Percentiles rank a stretch among this genome's conserved stretches.
These are phyloP conservation scores for Globisporangium lucens DNA, from an alignment of 352 stramenopile genomes.

Conservation along the genomic window DNA sequence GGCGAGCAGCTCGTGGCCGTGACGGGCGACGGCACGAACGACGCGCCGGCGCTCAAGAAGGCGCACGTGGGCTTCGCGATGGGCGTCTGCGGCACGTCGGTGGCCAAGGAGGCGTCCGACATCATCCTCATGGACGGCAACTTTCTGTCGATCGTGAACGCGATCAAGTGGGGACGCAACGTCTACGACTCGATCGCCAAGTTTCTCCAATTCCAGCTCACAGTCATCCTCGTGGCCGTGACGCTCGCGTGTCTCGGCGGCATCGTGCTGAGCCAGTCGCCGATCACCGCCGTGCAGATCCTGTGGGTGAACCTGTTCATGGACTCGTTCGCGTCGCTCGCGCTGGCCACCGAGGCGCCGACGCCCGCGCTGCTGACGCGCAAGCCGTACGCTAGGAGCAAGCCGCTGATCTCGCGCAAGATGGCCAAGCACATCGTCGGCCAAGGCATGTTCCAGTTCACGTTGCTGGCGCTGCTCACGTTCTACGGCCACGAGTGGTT, in stretches of 20 bases:
- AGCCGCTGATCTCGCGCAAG: constrained; percentile 72
- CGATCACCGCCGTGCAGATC: constrained; percentile 90
- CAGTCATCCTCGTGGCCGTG: constrained; percentile 87
- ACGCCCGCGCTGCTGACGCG: constrained; percentile 64
- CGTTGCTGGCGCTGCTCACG: constrained; percentile 60
- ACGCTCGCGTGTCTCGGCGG: constrained; percentile 78
- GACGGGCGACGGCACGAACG: constrained; percentile 93
- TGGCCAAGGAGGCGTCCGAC: constrained; percentile 90
- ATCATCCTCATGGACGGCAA: constrained; percentile 92
- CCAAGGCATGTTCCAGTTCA: constrained; percentile 79
- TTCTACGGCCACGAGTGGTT: constrained; percentile 39
- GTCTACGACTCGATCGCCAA: constrained; percentile 93
- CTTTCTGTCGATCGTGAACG: constrained; percentile 90
- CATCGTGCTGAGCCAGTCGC: constrained; percentile 53
- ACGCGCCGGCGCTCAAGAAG: constrained; percentile 89
- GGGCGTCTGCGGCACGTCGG: constrained; percentile 76
- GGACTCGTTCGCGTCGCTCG: constrained; percentile 89
- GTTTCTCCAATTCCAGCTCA: constrained; percentile 93
- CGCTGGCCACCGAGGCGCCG: constrained; percentile 87
- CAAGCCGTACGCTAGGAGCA: constrained; percentile 66
- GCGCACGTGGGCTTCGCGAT: constrained; percentile 91
- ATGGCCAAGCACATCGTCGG: constrained; percentile 89
- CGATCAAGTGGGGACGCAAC: constrained; percentile 90
- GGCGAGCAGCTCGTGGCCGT: constrained; percentile 80
- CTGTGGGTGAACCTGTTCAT: constrained; percentile 95